These are phyloP conservation scores for Grosmannia penicillata DNA, from an alignment of 2,329 filamentous ascomycete genomes.

Conservation along the genomic window DNA sequence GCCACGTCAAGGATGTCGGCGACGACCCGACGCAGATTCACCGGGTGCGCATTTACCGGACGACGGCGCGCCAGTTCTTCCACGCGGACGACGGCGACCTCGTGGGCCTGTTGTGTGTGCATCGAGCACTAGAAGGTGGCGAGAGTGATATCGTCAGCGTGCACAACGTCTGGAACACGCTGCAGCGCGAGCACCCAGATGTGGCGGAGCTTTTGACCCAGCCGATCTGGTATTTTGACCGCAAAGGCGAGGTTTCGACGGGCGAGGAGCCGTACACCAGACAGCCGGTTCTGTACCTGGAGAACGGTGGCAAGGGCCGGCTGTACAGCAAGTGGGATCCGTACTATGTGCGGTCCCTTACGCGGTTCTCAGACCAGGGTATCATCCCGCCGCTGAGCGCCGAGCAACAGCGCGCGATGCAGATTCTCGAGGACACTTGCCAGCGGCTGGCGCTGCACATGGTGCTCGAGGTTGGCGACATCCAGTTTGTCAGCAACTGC, in stretches of 20 bases:
- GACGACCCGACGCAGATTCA: slow-evolving; percentile 72
- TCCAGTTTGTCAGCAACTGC: slow-evolving; percentile 71
- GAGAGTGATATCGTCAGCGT: slow-evolving; percentile 70
- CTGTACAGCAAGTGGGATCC: slow-evolving; percentile 84
- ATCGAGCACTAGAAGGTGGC: slow-evolving; percentile 64
- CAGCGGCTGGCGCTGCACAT: slow-evolving; percentile 63
- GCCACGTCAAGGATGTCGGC: slow-evolving; percentile 79
- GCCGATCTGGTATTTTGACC: slow-evolving; percentile 84
- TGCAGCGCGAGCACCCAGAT: slow-evolving; percentile 62
- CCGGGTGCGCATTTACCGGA: slow-evolving; percentile 80
- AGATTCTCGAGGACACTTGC: slow-evolving; percentile 64
- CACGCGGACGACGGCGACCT: slow-evolving; percentile 73
- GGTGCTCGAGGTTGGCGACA: slow-evolving; percentile 74
- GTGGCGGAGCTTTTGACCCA: slow-evolving; percentile 60
- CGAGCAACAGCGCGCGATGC: slow-evolving; percentile 52
- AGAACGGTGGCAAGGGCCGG: slow-evolving; percentile 48
- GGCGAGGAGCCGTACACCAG: slow-evolving; percentile 64
- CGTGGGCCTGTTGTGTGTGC: slow-evolving; percentile 70
- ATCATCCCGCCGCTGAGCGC: slow-evolving; percentile 57
- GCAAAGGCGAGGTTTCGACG: slow-evolving; percentile 66
- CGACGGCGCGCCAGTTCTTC: slow-evolving; percentile 73
- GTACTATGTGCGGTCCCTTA: slow-evolving; percentile 68
- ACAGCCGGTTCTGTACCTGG: slow-evolving; percentile 61
- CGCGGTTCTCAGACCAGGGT: slow-evolving; percentile 57
- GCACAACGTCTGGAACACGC: slow-evolving; percentile 68